Evolutionary conservation across 2,329 filamentous ascomycete genomes (phyloP).

Genomic region (Aspergillus sergii): DNA sequence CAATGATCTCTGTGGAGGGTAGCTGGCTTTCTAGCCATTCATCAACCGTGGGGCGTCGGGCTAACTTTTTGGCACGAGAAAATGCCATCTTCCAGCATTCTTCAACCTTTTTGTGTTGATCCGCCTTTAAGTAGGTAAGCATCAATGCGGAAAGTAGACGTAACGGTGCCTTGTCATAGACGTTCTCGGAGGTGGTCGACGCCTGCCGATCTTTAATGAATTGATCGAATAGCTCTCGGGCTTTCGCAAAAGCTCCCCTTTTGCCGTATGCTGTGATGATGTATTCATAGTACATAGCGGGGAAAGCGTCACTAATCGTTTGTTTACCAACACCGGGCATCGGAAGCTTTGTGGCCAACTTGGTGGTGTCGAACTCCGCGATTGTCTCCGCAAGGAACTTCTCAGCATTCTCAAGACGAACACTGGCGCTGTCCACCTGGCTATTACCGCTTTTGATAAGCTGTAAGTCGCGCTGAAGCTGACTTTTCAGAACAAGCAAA

Average conservation of each 20-base stretch:
- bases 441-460: constrained; percentile 18
- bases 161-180: constrained; percentile 49
- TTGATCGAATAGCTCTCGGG: constrained; percentile 58
- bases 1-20: constrained; percentile 7
- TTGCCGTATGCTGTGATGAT: constrained; percentile 59
- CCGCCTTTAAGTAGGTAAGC: constrained; percentile 62
- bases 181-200: constrained; percentile 13
- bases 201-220: constrained; percentile 42
- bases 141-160: constrained; percentile 68
- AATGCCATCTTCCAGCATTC: constrained; percentile 68
- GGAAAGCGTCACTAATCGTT: constrained; percentile 45
- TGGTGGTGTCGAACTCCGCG: constrained; percentile 38
- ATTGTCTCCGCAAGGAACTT: constrained; percentile 42
- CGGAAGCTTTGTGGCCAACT: constrained; percentile 49
- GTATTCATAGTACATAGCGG: constrained; percentile 56
- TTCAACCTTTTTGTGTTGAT: constrained; percentile 63
- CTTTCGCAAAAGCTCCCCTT: constrained; percentile 49
- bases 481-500: constrained; percentile 38
- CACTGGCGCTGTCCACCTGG: constrained; percentile 12
- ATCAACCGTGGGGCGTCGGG: constrained; percentile 36
- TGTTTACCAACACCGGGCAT: constrained; percentile 35
- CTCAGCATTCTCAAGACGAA: constrained; percentile 38
- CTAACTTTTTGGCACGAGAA: constrained; percentile 52
- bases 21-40: constrained; percentile 19
- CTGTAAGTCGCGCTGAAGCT: constrained; percentile 38